Evolutionary conservation across 306 rosid genomes (phyloP), one percentile per base, ranked within the genome.

Genomic region (Rosa chinensis): DNA sequence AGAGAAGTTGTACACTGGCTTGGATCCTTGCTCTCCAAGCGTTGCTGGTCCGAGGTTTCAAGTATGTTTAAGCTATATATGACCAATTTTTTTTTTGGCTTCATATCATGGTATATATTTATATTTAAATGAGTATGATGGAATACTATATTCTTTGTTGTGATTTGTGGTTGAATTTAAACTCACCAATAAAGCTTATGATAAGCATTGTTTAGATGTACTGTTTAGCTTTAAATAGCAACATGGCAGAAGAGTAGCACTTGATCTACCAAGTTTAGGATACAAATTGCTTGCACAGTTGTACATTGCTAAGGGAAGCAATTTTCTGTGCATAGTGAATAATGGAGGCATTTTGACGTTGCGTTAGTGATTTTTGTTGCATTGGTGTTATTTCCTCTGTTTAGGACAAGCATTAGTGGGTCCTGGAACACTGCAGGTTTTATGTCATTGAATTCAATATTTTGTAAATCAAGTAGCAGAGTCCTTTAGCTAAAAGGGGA

Each of bases 1-100:
- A 84, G 97, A 61, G 97, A 93, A 85, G 97, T 93, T 14, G 92
- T 91, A 1, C 91, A 85, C 18, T 91, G 97, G 97, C 94, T 93
- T 63, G 83, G 87, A 56, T 83, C 86, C 66, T 80, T 91, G 89
- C 89, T 89, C 72, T 85, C 92, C 0, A 73, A 67, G 79, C 82
- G 69, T 44, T 6, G 63, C 25, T 52, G 74, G 17, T 76, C 58
- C 0, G 88, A 85, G 84, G 37, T 77, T 67, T 72, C 83, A 77
- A 61, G 83, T 85, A 66, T 43, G 88, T 82, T 32, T 10, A 71
- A 74, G 40, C 69, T 70, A 52, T 77, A 28, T 47, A 13, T 74
- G 67, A 1, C 48, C 35, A 56, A 49, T 66, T 32, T 59, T 82
- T 82, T 21, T 21, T 0, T 67, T 18, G 32, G 52, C 14, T 72